phyloP scores from a whole-genome alignment of 768 basidiomycete genomes.

The Trametes meyenii region DNA sequence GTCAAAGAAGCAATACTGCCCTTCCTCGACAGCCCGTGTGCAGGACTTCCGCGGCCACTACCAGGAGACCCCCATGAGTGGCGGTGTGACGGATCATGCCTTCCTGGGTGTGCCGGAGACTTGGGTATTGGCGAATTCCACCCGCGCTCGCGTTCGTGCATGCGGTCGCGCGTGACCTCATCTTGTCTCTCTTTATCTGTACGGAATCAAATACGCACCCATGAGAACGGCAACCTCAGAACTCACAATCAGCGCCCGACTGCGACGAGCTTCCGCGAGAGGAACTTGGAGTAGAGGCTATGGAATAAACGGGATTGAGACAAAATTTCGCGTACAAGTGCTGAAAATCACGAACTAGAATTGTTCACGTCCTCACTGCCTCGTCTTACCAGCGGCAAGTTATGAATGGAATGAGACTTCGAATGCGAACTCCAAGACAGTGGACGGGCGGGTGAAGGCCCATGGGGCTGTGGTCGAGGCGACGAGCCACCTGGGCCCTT shows the following conservation, averaged over 20 bases:
- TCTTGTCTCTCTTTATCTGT: constrained; percentile 34
- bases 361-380: constrained; percentile 26
- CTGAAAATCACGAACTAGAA: constrained; percentile 23
- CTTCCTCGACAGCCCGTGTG: constrained; percentile 30
- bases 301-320: too few relatives aligned
- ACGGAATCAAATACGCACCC: not conserved
- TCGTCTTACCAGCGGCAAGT: constrained; percentile 24
- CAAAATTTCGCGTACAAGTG: not conserved
- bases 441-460: constrained; percentile 19
- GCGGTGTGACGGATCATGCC: constrained; percentile 22
- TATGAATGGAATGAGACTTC: constrained; percentile 30
- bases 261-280: constrained; percentile 33
- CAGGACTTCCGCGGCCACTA: constrained; percentile 22
- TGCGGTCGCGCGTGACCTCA: constrained; percentile 35
- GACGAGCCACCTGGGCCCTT: constrained; percentile 3
- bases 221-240: not conserved
- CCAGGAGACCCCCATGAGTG: constrained; percentile 24
- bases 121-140: constrained; percentile 42
- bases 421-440: constrained; percentile 30
- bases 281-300: constrained; percentile 3
- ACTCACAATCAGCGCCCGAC: constrained; percentile 33
- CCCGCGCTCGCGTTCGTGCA: constrained; percentile 49
- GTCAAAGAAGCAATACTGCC: constrained; percentile 45
- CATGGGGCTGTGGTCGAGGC: constrained; percentile 14
- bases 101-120: constrained; percentile 20